These are phyloP conservation scores for Aureobasidium lini DNA, from an alignment of 2,329 filamentous ascomycete genomes.

Conservation along the genomic window DNA sequence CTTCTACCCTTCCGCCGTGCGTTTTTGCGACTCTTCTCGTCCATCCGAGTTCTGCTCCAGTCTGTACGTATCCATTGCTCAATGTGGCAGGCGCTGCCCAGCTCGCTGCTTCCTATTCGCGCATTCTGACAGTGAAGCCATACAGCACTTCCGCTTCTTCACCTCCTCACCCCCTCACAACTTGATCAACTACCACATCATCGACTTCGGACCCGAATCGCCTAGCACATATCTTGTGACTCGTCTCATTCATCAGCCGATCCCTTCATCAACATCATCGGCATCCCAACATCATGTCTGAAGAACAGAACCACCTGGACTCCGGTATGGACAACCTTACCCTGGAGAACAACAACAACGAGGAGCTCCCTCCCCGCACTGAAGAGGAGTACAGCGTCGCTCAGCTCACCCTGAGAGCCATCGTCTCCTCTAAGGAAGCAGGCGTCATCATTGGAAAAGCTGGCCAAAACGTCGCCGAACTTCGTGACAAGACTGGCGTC, in stretches of 20 bases:
- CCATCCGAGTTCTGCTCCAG: not conserved
- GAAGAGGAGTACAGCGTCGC: constrained; percentile 94
- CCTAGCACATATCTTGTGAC: constrained; percentile 1
- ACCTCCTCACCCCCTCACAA: not conserved
- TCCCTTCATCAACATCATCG: constrained; percentile 16
- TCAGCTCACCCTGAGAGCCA: constrained; percentile 88
- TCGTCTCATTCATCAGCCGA: constrained; percentile 13
- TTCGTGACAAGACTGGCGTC: constrained; percentile 94
- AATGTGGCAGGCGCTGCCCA: not conserved
- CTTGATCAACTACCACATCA: not conserved
- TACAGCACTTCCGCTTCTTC: not conserved
- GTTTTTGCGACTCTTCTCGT: not conserved
- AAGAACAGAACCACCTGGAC: constrained; percentile 27
- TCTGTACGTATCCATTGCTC: not conserved
- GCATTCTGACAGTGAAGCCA: not conserved
- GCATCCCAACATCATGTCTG: constrained; percentile 28
- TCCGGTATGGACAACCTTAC: constrained; percentile 37
- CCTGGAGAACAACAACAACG: constrained; percentile 32
- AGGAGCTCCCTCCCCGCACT: constrained; percentile 81
- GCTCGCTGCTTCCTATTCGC: not conserved
- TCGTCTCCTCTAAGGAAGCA: constrained; percentile 97
- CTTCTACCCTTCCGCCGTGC: not conserved
- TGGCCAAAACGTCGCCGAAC: constrained; percentile 94
- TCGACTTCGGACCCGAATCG: constrained; percentile 2
- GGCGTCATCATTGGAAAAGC: constrained; percentile 98